Percentiles rank a stretch among this genome's conserved stretches.
Evolutionary conservation across 2,329 filamentous ascomycete genomes (phyloP).

Genomic region (Aspergillus luchuensis): DNA sequence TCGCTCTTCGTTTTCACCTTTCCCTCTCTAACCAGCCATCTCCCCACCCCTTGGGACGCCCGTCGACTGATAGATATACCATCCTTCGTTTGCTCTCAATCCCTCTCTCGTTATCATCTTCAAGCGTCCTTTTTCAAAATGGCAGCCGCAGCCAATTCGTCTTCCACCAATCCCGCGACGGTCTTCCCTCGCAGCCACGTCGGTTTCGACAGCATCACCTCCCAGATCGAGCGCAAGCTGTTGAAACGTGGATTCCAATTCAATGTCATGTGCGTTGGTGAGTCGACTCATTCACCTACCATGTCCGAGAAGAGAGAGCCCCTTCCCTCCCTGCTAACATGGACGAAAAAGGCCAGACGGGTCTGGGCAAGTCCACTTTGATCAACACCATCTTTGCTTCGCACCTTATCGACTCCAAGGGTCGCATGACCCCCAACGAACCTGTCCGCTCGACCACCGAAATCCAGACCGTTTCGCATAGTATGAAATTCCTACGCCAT

Average conservation of each 20-base stretch:
- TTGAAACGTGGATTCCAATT: slow-evolving; percentile 99
- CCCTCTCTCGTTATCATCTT: slow-evolving; percentile 17
- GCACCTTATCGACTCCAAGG: slow-evolving; percentile 98
- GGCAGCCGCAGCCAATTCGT: slow-evolving; percentile 66
- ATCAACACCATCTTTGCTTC: slow-evolving; percentile 99
- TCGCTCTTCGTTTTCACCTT: slow-evolving; percentile 16
- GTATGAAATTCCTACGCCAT: slow-evolving; percentile 39
- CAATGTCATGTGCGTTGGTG: slow-evolving; percentile 99
- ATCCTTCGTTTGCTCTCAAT: not conserved
- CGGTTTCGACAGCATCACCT: slow-evolving; percentile 99
- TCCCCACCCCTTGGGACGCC: not conserved
- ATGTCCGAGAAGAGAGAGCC: not conserved
- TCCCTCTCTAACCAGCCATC: slow-evolving; percentile 22
- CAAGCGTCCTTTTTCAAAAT: slow-evolving; percentile 54
- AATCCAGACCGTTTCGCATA: slow-evolving; percentile 96
- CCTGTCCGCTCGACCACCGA: slow-evolving; percentile 93
- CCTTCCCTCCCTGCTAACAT: not conserved
- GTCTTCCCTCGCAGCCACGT: slow-evolving; percentile 96
- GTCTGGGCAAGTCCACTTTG: slow-evolving; percentile 96
- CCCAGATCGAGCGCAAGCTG: slow-evolving; percentile 99
- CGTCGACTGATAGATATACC: slow-evolving; percentile 6
- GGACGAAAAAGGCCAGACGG: slow-evolving; percentile 76
- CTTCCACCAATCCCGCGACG: slow-evolving; percentile 46
- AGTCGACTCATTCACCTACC: slow-evolving; percentile 46
- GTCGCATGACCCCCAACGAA: slow-evolving; percentile 88